Evolutionary conservation across 148 eudicot genomes (phyloP), one percentile per base, ranked within the genome.

Genomic region (Amaranthus palmeri): DNA sequence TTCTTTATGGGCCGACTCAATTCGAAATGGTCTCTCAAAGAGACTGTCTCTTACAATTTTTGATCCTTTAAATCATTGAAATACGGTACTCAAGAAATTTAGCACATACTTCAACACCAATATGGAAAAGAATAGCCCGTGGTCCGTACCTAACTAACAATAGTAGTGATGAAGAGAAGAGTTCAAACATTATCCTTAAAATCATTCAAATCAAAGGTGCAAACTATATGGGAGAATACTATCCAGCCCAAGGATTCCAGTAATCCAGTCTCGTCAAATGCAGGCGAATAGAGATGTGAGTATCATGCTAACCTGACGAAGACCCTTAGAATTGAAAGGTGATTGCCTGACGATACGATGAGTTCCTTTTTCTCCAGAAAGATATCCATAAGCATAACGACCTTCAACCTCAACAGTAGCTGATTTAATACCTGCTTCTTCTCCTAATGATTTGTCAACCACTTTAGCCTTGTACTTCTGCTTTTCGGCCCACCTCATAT

Each of bases 361-460:
- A 12, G 97, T 91, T 50, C 99, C 99, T 67, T 95, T 95, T 75
- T 95, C 99, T 42, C 99, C 99, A 43, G 97, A 95, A 72, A 95
- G 82, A 67, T 95, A 95, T 42, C 99, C 99, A 74, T 89, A 95
- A 47, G 97, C 99, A 92, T 91, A 91, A 56, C 92, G 86, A 2
- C 99, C 99, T 65, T 91, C 99, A 45, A 91, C 64, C 73, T 95
- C 99, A 61, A 95, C 67, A 10, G 97, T 91, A 15, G 96, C 99
- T 7, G 99, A 95, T 76, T 95, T 95, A 68, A 95, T 95, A 70
- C 99, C 99, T 54, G 99, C 99, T 85, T 95, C 99, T 78, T 95
- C 99, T 70, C 99, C 99, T 71, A 70, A 42, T 45, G 99, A 95
- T 82, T 81, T 95, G 72, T 95, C 99, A 65, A 88, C 90, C 76